Percentiles rank a stretch among this genome's conserved stretches.
phyloP scores from a whole-genome alignment of 2,329 filamentous ascomycete species.

The Talaromyces rugulosus region DNA sequence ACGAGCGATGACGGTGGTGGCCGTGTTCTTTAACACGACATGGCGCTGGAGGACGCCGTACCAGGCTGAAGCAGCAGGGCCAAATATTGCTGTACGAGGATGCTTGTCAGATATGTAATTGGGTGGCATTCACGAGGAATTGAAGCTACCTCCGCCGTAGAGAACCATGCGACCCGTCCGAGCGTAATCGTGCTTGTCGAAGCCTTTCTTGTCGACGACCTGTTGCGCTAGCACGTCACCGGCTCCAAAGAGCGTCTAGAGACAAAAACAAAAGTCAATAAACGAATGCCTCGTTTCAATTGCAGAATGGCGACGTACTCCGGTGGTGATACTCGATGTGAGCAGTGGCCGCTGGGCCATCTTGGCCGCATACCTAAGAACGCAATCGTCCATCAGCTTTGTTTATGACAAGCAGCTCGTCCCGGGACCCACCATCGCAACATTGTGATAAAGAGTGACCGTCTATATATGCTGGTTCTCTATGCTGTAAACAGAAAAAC shows the following conservation, averaged over 20 bases:
- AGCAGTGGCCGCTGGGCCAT: slow-evolving; percentile 77
- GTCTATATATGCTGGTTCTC: neutral
- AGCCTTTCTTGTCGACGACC: slow-evolving; percentile 74
- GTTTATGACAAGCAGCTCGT: neutral
- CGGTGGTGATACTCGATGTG: slow-evolving; percentile 86
- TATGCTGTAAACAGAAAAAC: neutral
- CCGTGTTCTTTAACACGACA: slow-evolving; percentile 61
- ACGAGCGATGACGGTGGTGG: slow-evolving; percentile 69
- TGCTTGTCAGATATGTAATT: neutral
- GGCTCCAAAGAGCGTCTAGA: slow-evolving; percentile 77
- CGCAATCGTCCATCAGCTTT: neutral
- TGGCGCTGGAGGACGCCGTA: slow-evolving; percentile 71
- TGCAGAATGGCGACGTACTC: slow-evolving; percentile 42
- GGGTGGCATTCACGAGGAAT: neutral
- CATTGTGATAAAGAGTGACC: slow-evolving; percentile 20
- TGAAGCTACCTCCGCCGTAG: slow-evolving; percentile 44
- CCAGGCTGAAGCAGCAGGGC: slow-evolving; percentile 83
- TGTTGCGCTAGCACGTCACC: slow-evolving; percentile 92
- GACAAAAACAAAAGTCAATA: neutral
- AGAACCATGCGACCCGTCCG: slow-evolving; percentile 47
- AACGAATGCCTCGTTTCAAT: neutral
- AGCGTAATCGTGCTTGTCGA: slow-evolving; percentile 66
- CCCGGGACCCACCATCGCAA: slow-evolving; percentile 31
- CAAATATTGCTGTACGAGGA: slow-evolving; percentile 64
- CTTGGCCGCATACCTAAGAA: slow-evolving; percentile 73